Percentiles rank a stretch among this genome's conserved stretches.
phyloP scores from a whole-genome alignment of 441 rosid genomes.

The Biscutella laevigata region DNA sequence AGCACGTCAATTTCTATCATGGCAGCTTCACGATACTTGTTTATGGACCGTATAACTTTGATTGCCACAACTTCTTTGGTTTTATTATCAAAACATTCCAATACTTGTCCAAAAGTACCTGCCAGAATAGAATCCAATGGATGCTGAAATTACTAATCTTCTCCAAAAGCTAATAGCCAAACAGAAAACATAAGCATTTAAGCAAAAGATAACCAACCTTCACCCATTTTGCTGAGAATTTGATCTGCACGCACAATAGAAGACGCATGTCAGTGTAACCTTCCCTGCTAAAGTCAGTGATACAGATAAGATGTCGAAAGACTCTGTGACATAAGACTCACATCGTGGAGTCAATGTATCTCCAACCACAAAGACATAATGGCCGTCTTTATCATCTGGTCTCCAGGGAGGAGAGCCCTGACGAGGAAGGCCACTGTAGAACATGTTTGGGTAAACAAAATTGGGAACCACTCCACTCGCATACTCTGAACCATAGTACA shows the following conservation, averaged over 20 bases:
- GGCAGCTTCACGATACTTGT: slow-evolving; percentile 87
- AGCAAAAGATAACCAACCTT: slow-evolving; percentile 47
- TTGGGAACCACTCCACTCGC: slow-evolving; percentile 41
- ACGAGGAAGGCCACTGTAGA: slow-evolving; percentile 41
- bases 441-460: slow-evolving; percentile 42
- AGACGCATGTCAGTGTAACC: slow-evolving; percentile 13
- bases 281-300: not conserved
- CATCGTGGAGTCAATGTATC: slow-evolving; percentile 74
- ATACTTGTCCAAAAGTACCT: slow-evolving; percentile 92
- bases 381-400: slow-evolving; percentile 89
- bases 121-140: slow-evolving; percentile 16
- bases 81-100: slow-evolving; percentile 77
- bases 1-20: slow-evolving; percentile 85
- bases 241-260: slow-evolving; percentile 50
- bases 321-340: slow-evolving; percentile 27
- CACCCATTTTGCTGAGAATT: slow-evolving; percentile 86
- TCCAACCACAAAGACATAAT: slow-evolving; percentile 65
- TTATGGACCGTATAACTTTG: slow-evolving; percentile 72
- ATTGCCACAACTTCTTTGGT: slow-evolving; percentile 73
- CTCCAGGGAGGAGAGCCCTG: slow-evolving; percentile 87
- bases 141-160: not conserved
- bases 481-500: slow-evolving; percentile 59
- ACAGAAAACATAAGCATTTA: not conserved
- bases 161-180: not conserved
- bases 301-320: slow-evolving; percentile 9